phyloP scores from a whole-genome alignment of 2,329 filamentous ascomycete genomes.

The Fusarium paranaense region DNA sequence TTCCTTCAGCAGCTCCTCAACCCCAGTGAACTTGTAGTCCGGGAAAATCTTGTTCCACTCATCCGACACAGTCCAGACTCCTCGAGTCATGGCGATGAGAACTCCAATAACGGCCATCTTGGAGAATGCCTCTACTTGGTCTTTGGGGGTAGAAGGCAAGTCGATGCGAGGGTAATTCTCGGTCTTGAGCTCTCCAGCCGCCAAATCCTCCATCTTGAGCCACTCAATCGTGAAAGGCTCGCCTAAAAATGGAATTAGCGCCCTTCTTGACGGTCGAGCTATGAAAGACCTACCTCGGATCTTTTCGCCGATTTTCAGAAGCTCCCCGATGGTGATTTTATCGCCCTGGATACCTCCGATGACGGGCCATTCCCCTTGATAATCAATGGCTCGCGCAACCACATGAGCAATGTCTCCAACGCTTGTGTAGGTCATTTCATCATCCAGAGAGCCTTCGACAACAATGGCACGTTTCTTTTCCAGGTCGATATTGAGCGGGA shows the following conservation, averaged over 20 bases:
- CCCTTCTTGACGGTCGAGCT: conserved; percentile 26
- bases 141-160: conserved; percentile 33
- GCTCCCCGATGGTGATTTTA: conserved; percentile 47
- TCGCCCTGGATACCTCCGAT: conserved; percentile 55
- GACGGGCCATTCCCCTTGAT: conserved; percentile 55
- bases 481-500: conserved; percentile 53
- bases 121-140: conserved; percentile 35
- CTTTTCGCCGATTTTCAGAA: conserved; percentile 53
- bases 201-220: conserved; percentile 32
- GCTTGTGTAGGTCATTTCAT: conserved; percentile 56
- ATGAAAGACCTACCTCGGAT: conserved; percentile 51
- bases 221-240: conserved; percentile 22
- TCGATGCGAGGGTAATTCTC: conserved; percentile 32
- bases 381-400: conserved; percentile 55
- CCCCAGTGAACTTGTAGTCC: conserved; percentile 55
- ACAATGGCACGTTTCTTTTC: conserved; percentile 54
- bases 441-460: conserved; percentile 55
- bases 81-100: conserved; percentile 49
- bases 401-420: conserved; percentile 55
- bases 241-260: conserved; percentile 2
- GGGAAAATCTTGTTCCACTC: conserved; percentile 60
- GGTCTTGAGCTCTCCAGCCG: conserved; percentile 33
- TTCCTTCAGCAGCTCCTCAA: conserved; percentile 56
- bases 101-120: conserved; percentile 49
- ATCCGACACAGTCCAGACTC: conserved; percentile 53